These are phyloP conservation scores for Hemileccinum impolitum DNA, from an alignment of 768 basidiomycete species.

Conservation along the genomic window DNA sequence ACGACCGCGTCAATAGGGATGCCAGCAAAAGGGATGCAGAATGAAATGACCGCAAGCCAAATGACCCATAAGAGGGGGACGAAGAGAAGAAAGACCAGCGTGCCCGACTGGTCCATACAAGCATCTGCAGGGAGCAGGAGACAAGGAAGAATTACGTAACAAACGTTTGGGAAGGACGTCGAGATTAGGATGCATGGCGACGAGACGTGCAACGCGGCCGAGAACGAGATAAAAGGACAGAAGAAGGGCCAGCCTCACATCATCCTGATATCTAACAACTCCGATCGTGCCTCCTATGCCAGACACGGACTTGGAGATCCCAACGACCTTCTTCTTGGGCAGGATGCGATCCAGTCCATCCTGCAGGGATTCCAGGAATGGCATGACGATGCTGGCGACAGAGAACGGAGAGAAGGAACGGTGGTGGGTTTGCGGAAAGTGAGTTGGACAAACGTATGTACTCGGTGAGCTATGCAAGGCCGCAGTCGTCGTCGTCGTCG, in stretches of 20 bases:
- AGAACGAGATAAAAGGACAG: not conserved
- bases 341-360: slow-evolving; percentile 31
- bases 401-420: not conserved
- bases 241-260: slow-evolving; percentile 54
- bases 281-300: slow-evolving; percentile 60
- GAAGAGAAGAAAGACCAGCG: slow-evolving; percentile 60
- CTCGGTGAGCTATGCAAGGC: slow-evolving; percentile 12
- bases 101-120: slow-evolving; percentile 41
- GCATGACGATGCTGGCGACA: slow-evolving; percentile 12
- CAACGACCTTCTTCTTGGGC: slow-evolving; percentile 15
- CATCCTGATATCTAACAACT: slow-evolving; percentile 62
- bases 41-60: slow-evolving; percentile 63
- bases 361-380: slow-evolving; percentile 29
- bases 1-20: slow-evolving; percentile 16
- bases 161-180: slow-evolving; percentile 17
- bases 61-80: slow-evolving; percentile 61
- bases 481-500: slow-evolving; percentile 7
- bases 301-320: slow-evolving; percentile 36
- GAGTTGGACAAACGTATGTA: slow-evolving; percentile 6
- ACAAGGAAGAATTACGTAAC: slow-evolving; percentile 31
- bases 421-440: not conserved
- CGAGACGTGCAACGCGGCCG: slow-evolving; percentile 17
- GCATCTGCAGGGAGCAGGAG: slow-evolving; percentile 25
- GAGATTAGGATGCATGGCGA: slow-evolving; percentile 21
- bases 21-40: slow-evolving; percentile 8